Conservation (phyloP, 495 filamentous ascomycete species). For the Evernia prunastri region DNA sequence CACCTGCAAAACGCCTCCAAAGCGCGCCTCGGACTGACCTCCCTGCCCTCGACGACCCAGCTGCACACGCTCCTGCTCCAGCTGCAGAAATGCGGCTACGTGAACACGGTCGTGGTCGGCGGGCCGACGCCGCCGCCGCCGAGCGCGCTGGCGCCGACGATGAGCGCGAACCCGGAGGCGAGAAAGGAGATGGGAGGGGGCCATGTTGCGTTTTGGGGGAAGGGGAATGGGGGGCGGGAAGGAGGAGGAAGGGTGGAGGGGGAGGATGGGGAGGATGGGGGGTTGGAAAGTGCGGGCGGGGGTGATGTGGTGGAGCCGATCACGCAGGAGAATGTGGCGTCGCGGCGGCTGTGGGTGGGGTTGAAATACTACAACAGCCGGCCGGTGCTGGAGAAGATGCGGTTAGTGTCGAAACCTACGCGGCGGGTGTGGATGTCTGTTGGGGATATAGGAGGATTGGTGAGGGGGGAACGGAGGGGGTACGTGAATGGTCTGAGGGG, state of each 20-base stretch:
- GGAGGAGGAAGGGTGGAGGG: conserved; percentile 13
- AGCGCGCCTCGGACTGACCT: conserved; percentile 80
- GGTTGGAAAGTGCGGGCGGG: conserved; percentile 31
- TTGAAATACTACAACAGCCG: conserved; percentile 89
- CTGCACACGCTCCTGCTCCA: conserved; percentile 69
- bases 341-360: conserved; percentile 79
- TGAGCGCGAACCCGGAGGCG: conserved; percentile 25
- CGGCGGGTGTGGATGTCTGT: conserved; percentile 60
- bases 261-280: too few species aligned
- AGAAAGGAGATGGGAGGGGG: conserved; percentile 5
- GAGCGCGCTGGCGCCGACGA: conserved; percentile 40
- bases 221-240: conserved; percentile 64
- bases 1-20: conserved; percentile 91
- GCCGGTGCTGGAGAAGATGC: conserved; percentile 69
- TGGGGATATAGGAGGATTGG: conserved; percentile 51
- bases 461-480: conserved; percentile 57
- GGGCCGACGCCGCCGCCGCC: conserved; percentile 59
- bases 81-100: conserved; percentile 75
- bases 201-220: conserved; percentile 36
- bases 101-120: conserved; percentile 75
- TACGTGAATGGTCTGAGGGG: conserved; percentile 65
- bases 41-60: conserved; percentile 73
- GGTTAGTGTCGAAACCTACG: conserved; percentile 69
- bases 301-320: conserved; percentile 35
- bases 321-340: conserved; percentile 71